Conservation (phyloP, 2,329 filamentous ascomycete species). For the Alternaria alternata region DNA sequence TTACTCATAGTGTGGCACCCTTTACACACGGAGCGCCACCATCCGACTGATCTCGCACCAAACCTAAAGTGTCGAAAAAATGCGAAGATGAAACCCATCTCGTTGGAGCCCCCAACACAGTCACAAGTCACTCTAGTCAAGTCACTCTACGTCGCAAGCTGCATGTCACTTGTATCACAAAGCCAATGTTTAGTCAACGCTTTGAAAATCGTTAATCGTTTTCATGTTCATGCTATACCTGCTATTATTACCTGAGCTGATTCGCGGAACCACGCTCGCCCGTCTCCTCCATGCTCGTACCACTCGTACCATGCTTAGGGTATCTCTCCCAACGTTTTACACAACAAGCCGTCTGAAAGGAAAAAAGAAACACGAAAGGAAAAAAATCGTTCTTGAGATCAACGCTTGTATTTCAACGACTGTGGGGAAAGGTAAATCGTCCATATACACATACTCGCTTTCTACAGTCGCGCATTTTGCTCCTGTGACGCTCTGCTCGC, state of each 20-base stretch:
- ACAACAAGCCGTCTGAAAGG: slow-evolving; percentile 5
- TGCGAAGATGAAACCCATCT: slow-evolving; percentile 17
- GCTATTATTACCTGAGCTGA: slow-evolving; percentile 19
- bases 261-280: slow-evolving; percentile 24
- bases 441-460: slow-evolving; percentile 33
- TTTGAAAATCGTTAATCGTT: slow-evolving; percentile 13
- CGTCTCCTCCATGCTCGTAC: not conserved
- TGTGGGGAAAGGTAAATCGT: slow-evolving; percentile 41
- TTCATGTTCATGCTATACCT: slow-evolving; percentile 27
- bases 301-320: slow-evolving; percentile 11
- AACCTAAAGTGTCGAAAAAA: slow-evolving; percentile 7
- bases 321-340: slow-evolving; percentile 17
- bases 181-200: not conserved
- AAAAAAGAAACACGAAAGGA: slow-evolving; percentile 14
- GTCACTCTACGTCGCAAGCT: slow-evolving; percentile 4
- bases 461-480: slow-evolving; percentile 10
- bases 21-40: not conserved
- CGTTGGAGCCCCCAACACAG: slow-evolving; percentile 5
- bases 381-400: slow-evolving; percentile 33
- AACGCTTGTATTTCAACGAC: slow-evolving; percentile 50
- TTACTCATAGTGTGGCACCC: not conserved
- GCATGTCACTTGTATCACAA: slow-evolving; percentile 4
- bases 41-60: not conserved
- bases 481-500: slow-evolving; percentile 14
- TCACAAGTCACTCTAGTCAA: not conserved